Base-by-base conservation (phyloP, 148 eudicot species). In the Oxyria digyna region DNA sequence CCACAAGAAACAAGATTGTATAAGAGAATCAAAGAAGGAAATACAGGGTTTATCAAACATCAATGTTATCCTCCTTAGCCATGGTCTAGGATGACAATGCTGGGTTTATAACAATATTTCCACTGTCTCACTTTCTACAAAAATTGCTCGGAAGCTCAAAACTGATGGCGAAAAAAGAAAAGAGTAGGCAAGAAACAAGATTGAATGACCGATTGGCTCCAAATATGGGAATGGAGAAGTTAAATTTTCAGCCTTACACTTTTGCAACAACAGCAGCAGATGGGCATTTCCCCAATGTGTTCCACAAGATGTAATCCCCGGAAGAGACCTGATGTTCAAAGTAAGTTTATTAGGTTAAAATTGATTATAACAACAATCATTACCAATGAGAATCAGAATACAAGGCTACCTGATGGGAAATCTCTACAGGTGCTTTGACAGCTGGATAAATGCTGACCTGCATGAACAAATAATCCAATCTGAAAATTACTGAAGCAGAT, bases 281-380 rank as follows among this genome's bases (percentile, higher is more conserved):
- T 0, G 99, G 99, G 75, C 97, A 95, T 79, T 84, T 85, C 65
- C 99, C 99, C 71, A 95, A 71, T n/a, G 99, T 95, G 73, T 95
- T 95, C 99, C 99, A 95, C 85, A 95, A 74, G 69, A 95, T 91
- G 68, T 95, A 95, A 71, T 91, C 96, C 78, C 96, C 92, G 7
- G 96, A 78, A 31, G 84, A 73, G 40, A 81, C 88, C 96, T 87
- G 72, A 59, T 29, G 18, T 59, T 12, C 9, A 13, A 15, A 59
- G 18, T 15, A 59, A 3, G 20, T 59, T 15, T 29, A 31, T 27
- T 59, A 27, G 23, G 18, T 55, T n/a, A 32, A 11, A 38, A 33
- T 29, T 18, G 14, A 50, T 50, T 21, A 8, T 4, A 26, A 0
- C 50, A 50, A 8, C 27, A 3, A 20, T 50, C 20, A 18, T 20